Evolutionary conservation across 306 rosid species (phyloP), one percentile per base, ranked within the genome.

Genomic region (Inga laurina): DNA sequence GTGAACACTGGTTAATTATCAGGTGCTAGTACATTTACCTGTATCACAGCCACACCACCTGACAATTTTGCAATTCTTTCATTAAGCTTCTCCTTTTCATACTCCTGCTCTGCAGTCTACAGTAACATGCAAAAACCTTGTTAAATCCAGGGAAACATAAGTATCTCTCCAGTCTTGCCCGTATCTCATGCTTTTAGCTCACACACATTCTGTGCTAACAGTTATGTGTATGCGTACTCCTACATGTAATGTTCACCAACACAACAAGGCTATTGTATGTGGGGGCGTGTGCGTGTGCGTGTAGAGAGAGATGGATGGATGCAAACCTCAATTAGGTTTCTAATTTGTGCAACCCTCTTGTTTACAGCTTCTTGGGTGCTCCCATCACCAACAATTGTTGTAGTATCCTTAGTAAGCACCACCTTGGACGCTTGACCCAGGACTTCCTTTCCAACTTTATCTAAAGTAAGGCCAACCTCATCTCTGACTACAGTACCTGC

Each of bases 31-130:
- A 18, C 68, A 73, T 56, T 8, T 78, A 94, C 99, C 97, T 97
- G 99, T 19, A 97, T 94, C 22, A 97, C 99, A 11, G 99, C 99
- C 74, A 97, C 99, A 88, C 99, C 99, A 72, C 99, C 99, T 22
- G 99, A 92, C 80, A 97, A 80, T 67, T 97, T 97, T 12, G 99
- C 99, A 72, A 97, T 97, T 81, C 99, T 89, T 81, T 97, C 99
- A 10, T 86, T 97, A 15, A 97, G 90, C 85, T 97, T 97, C 71
- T 97, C 99, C 81, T 35, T 92, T 85, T 97, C 99, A 72, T 97
- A 97, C 5, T 97, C 99, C 72, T 97, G 99, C 78, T 97, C 99
- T 32, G 99, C 99, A 32, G 80, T 93, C 99, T 96, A 87, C 37
- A 87, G 37, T 8, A 69, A 70, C 11, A 77, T 10, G 8, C 2